A percentile compares a stretch with the other conserved stretches of the same genome.
These are phyloP conservation scores for Phytophthora boehmeriae DNA, from an alignment of 352 stramenopile genomes.

Conservation along the genomic window DNA sequence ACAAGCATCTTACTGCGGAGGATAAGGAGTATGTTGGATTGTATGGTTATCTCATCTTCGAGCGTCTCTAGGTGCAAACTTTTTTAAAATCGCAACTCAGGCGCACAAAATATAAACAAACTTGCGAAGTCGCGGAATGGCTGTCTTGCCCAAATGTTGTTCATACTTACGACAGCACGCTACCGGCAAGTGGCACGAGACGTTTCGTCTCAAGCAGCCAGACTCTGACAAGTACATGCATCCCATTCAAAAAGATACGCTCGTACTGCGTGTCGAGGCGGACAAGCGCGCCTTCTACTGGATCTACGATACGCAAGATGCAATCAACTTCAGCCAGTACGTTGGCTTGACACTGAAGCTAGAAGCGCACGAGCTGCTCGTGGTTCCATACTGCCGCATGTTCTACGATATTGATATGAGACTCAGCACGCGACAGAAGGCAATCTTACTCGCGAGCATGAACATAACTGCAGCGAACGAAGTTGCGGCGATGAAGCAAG, in stretches of 20 bases:
- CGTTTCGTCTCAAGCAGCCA: slow-evolving; percentile 15
- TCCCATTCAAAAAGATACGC: slow-evolving; percentile 4
- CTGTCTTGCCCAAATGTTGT: too few relatives aligned
- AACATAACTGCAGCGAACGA: too few relatives aligned
- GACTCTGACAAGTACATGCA: slow-evolving; percentile 8
- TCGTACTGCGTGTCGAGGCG: slow-evolving; percentile 15
- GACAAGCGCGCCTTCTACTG: slow-evolving; percentile 18
- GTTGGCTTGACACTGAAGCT: slow-evolving; percentile 9
- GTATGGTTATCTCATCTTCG: slow-evolving; percentile 4
- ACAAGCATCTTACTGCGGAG: not conserved
- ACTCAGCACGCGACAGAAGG: not conserved
- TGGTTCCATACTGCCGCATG: slow-evolving; percentile 5
- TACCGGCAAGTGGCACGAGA: slow-evolving; percentile 10
- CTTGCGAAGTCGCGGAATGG: too few relatives aligned
- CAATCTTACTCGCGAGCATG: not conserved
- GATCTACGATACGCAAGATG: slow-evolving; percentile 17
- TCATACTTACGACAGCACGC: too few relatives aligned
- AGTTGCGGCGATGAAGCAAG: too few relatives aligned
- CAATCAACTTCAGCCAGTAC: slow-evolving; percentile 16
- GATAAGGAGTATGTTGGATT: slow-evolving; percentile 6
- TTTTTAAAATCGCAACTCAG: too few relatives aligned
- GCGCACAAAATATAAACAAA: too few relatives aligned
- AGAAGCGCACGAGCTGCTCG: slow-evolving; percentile 14
- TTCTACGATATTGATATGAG: slow-evolving; percentile 22
- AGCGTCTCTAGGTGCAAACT: too few relatives aligned